Evolutionary conservation across 2,329 filamentous ascomycete species (phyloP).

Genomic region (Aspergillaceae sp.): DNA sequence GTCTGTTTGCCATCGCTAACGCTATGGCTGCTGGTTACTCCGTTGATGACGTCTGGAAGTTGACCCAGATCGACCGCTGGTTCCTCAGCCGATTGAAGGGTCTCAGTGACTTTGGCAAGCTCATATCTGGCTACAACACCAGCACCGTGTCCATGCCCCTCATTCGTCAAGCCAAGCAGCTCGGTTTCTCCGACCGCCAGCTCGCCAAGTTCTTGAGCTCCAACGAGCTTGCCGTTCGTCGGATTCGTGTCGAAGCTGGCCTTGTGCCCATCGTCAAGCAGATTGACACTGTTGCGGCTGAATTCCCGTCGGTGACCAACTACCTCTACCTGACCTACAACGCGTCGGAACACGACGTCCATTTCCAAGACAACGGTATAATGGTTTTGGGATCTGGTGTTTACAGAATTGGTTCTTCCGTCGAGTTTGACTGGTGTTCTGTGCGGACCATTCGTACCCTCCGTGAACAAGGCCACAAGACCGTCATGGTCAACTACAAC

Average conservation of each 20-base stretch:
- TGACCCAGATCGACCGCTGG: conserved; percentile 99
- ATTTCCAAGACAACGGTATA: conserved; percentile 79
- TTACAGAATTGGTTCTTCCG: conserved; percentile 93
- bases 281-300: conserved; percentile 95
- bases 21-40: conserved; percentile 91
- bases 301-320: conserved; percentile 91
- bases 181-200: conserved; percentile 91
- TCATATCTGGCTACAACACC: conserved; percentile 62
- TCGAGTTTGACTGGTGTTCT: conserved; percentile 99
- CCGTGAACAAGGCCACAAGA: conserved; percentile 76
- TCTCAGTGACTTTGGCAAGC: conserved; percentile 77
- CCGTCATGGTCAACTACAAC: conserved; percentile 93
- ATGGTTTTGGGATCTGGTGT: conserved; percentile 96
- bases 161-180: conserved; percentile 76
- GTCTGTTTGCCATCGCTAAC: conserved; percentile 94
- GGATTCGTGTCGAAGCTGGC: conserved; percentile 72
- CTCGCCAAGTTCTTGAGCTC: conserved; percentile 90
- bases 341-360: conserved; percentile 72
- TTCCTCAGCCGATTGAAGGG: conserved; percentile 89
- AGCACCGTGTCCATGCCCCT: conserved; percentile 56
- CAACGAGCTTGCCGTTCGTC: conserved; percentile 83
- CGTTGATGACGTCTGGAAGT: conserved; percentile 94
- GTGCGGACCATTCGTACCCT: conserved; percentile 89
- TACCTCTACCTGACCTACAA: conserved; percentile 97
- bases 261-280: conserved; percentile 91